Conservation (phyloP, 495 filamentous ascomycete species). For the Saxophila tyrrhenica region DNA sequence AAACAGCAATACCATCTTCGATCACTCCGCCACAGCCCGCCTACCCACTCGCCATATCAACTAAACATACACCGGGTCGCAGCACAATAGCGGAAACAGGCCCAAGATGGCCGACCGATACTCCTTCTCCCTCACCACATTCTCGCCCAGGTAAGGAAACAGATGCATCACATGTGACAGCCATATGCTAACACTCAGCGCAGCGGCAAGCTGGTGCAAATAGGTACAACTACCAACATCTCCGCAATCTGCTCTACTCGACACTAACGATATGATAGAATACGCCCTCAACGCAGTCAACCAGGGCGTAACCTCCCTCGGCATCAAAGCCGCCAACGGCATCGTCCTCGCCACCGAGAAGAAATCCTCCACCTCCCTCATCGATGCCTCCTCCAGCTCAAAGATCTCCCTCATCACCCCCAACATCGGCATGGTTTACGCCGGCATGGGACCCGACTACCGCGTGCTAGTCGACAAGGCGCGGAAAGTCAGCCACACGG, state of each 20-base stretch:
- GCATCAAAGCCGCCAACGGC: conserved; percentile 98
- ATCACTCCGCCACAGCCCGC: neutral
- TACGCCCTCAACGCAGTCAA: conserved; percentile 99
- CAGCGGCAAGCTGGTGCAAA: conserved; percentile 88
- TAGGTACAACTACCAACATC: conserved; percentile 38
- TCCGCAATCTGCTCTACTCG: neutral
- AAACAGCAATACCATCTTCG: neutral
- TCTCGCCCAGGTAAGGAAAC: conserved; percentile 83
- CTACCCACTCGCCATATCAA: neutral
- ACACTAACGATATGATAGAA: conserved; percentile 43
- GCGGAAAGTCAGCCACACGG: conserved; percentile 96
- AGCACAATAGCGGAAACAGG: neutral
- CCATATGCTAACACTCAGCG: conserved; percentile 20
- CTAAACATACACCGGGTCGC: neutral
- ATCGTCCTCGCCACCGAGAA: conserved; percentile 99
- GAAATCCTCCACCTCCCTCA: conserved; percentile 94
- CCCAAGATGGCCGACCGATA: conserved; percentile 89
- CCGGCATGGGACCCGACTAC: conserved; percentile 98
- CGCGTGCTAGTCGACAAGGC: conserved; percentile 94
- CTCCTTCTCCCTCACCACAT: conserved; percentile 98
- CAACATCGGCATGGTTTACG: conserved; percentile 99
- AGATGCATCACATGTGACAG: neutral
- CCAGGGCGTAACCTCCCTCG: conserved; percentile 94
- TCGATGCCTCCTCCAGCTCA: conserved; percentile 84
- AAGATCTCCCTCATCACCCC: conserved; percentile 97